Conservation (phyloP, 257 asterid species). For the Gentiana dahurica region DNA sequence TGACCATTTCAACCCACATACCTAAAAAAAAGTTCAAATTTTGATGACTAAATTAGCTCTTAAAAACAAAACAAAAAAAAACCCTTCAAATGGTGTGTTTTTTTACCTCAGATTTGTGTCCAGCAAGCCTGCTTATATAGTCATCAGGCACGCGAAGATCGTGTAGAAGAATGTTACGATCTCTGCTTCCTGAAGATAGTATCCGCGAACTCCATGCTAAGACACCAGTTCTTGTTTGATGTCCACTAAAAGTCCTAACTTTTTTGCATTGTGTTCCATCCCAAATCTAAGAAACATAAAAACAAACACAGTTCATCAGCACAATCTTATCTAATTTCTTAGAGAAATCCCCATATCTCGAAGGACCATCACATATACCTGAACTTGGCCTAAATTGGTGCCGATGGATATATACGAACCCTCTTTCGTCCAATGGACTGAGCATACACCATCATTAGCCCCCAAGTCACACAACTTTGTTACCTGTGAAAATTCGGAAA, state of each 20-base stretch:
- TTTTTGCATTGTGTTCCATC: conserved; percentile 91
- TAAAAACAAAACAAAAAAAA: no score
- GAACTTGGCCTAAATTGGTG: conserved; percentile 86
- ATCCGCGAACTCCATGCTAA: conserved; percentile 82
- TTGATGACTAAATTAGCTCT: no score
- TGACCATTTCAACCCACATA: conserved; percentile 96
- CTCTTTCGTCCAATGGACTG: conserved; percentile 95
- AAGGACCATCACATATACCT: conserved; percentile 28
- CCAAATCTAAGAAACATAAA: conserved; percentile 53
- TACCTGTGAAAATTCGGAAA: conserved; percentile 27
- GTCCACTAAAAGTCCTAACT: conserved; percentile 87
- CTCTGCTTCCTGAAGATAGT: conserved; percentile 93
- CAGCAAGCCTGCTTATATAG: conserved; percentile 66
- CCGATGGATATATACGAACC: conserved; percentile 91
- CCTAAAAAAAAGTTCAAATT: conserved; percentile 21
- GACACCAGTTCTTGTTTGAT: conserved; percentile 89
- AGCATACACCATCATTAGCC: conserved; percentile 75
- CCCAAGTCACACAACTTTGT: conserved; percentile 91
- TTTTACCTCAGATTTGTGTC: conserved; percentile 91
- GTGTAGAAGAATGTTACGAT: conserved; percentile 85
- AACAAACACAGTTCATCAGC: background rate
- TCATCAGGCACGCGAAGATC: conserved; percentile 86
- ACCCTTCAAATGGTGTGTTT: background rate
- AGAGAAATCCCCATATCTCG: background rate
- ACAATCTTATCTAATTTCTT: background rate